Conservation (phyloP, 2,329 filamentous ascomycete species). For the Pezicula carpinea region DNA sequence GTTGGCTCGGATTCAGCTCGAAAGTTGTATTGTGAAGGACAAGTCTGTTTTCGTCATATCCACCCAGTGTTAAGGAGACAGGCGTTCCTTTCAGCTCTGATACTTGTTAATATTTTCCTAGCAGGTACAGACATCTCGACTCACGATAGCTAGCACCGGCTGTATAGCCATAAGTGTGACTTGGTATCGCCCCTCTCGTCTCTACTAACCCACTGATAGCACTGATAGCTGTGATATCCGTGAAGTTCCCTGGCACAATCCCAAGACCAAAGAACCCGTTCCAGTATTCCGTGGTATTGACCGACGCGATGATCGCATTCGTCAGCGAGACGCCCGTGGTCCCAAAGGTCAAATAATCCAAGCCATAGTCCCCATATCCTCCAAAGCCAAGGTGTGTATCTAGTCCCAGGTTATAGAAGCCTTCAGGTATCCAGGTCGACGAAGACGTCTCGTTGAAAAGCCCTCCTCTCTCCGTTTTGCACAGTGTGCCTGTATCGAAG, state of each 20-base stretch:
- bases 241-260: constrained; percentile 49
- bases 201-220: constrained; percentile 54
- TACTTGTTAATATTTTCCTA: constrained; percentile 21
- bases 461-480: constrained; percentile 52
- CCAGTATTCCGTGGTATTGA: constrained; percentile 47
- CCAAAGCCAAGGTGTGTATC: constrained; percentile 52
- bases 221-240: constrained; percentile 42
- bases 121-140: constrained; percentile 20
- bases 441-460: constrained; percentile 52
- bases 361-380: constrained; percentile 62
- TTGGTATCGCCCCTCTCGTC: constrained; percentile 57
- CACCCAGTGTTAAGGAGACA: constrained; percentile 62
- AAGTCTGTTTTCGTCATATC: constrained; percentile 62
- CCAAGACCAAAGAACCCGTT: constrained; percentile 53
- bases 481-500: constrained; percentile 41
- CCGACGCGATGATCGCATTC: constrained; percentile 36
- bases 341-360: constrained; percentile 35
- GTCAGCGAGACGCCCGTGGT: constrained; percentile 31
- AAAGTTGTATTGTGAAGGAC: constrained; percentile 57
- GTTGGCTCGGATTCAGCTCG: constrained; percentile 45
- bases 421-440: constrained; percentile 42
- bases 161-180: constrained; percentile 71
- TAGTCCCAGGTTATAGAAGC: constrained; percentile 44
- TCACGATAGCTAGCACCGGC: constrained; percentile 69
- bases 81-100: constrained; percentile 39